Evolutionary conservation across 495 filamentous ascomycete species (phyloP).

Genomic region (Penicillium paradoxum): DNA sequence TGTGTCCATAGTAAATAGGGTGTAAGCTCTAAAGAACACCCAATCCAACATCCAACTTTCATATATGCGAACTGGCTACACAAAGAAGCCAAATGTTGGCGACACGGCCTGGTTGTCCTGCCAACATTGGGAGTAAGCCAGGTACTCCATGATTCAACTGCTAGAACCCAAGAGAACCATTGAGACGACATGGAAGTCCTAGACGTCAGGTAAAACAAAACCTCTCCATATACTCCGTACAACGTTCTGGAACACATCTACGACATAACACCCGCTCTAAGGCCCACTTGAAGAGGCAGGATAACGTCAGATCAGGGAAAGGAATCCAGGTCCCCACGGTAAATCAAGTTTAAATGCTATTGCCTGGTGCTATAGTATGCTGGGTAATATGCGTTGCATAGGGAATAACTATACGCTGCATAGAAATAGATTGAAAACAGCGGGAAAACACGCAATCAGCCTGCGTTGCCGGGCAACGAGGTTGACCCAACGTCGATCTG

Average conservation of each 20-base stretch:
- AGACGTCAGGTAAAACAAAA: neutral
- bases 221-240: neutral
- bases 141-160: neutral
- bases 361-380: neutral
- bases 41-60: neutral
- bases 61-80: neutral
- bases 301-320: neutral
- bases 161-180: no score
- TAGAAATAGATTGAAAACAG: neutral
- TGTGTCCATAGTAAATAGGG: no score
- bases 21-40: no score
- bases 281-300: neutral
- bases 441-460: slow-evolving; percentile 3
- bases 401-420: neutral
- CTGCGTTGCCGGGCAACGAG: slow-evolving; percentile 4
- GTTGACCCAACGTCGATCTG: neutral
- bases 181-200: no score
- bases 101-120: neutral
- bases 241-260: neutral
- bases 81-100: neutral
- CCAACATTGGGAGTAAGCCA: neutral
- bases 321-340: neutral
- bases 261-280: neutral
- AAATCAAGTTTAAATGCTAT: neutral
- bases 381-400: neutral